Percentiles rank a stretch among this genome's conserved stretches.
Conservation (phyloP, 352 stramenopile species). For the Globisporangium mamillatum region DNA sequence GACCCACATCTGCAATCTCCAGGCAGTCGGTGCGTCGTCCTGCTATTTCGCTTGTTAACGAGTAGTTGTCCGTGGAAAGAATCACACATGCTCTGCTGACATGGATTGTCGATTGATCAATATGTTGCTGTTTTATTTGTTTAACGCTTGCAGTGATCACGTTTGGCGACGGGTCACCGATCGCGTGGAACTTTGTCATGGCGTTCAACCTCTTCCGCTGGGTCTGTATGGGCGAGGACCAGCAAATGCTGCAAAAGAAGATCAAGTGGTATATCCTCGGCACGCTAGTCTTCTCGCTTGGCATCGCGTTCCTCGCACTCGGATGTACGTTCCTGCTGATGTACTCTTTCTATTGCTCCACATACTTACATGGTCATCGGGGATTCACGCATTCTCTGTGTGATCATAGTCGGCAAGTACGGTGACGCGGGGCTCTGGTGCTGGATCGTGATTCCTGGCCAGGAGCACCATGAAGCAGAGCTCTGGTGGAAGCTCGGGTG, state of each 20-base stretch:
- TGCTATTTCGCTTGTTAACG: background rate
- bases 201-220: constrained; percentile 79
- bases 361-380: background rate
- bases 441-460: constrained; percentile 57
- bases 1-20: constrained; percentile 61
- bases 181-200: constrained; percentile 86
- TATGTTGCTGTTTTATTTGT: background rate
- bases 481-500: constrained; percentile 72
- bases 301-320: constrained; percentile 50
- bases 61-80: background rate
- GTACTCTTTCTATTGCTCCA: too few species aligned
- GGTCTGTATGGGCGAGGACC: constrained; percentile 80
- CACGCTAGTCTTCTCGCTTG: constrained; percentile 57
- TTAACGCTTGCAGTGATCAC: constrained; percentile 50
- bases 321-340: constrained; percentile 22
- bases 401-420: constrained; percentile 46
- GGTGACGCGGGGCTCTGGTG: constrained; percentile 75
- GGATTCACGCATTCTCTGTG: background rate
- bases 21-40: constrained; percentile 52
- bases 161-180: constrained; percentile 69
- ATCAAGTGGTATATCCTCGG: constrained; percentile 79
- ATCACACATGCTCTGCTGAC: background rate
- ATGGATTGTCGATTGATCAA: background rate
- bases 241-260: constrained; percentile 78
- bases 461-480: constrained; percentile 35